These are phyloP conservation scores for Graphium sp. DNA, from an alignment of 2,329 filamentous ascomycete genomes.

Conservation along the genomic window DNA sequence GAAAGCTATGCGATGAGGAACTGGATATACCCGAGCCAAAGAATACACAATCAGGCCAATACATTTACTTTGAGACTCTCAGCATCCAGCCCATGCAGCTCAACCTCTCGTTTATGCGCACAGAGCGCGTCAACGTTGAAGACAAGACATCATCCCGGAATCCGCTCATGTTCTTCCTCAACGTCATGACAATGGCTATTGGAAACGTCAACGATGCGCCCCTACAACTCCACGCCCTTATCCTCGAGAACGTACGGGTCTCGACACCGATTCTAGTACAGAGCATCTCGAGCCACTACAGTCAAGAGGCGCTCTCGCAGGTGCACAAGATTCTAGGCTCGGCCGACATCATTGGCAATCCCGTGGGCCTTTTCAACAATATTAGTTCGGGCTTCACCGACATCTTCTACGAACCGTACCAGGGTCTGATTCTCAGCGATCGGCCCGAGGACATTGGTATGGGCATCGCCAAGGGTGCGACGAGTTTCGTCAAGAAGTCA, in stretches of 20 bases:
- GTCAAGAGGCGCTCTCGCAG: slow-evolving; percentile 88
- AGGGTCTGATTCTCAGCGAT: slow-evolving; percentile 91
- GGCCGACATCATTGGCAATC: slow-evolving; percentile 93
- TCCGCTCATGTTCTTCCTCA: slow-evolving; percentile 96
- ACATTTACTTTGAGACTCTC: slow-evolving; percentile 94
- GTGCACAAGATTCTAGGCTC: slow-evolving; percentile 95
- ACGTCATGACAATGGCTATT: slow-evolving; percentile 97
- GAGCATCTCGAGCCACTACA: slow-evolving; percentile 88
- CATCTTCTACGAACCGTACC: slow-evolving; percentile 98
- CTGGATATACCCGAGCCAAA: slow-evolving; percentile 87
- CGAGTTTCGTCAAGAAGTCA: slow-evolving; percentile 95
- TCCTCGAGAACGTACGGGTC: slow-evolving; percentile 88
- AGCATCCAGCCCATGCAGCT: slow-evolving; percentile 98
- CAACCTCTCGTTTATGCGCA: slow-evolving; percentile 91
- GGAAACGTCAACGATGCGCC: slow-evolving; percentile 98
- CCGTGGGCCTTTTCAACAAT: slow-evolving; percentile 94
- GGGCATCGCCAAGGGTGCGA: slow-evolving; percentile 90
- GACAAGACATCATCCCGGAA: slow-evolving; percentile 83
- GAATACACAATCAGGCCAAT: slow-evolving; percentile 68
- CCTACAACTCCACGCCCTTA: slow-evolving; percentile 78
- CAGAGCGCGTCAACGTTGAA: slow-evolving; percentile 89
- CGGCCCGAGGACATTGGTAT: slow-evolving; percentile 87
- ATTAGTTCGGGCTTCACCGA: slow-evolving; percentile 93
- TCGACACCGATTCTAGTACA: slow-evolving; percentile 70
- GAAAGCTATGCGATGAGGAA: slow-evolving; percentile 73